These are phyloP conservation scores for Fraxinus paxiana DNA, from an alignment of 305 asterid genomes.

Conservation along the genomic window DNA sequence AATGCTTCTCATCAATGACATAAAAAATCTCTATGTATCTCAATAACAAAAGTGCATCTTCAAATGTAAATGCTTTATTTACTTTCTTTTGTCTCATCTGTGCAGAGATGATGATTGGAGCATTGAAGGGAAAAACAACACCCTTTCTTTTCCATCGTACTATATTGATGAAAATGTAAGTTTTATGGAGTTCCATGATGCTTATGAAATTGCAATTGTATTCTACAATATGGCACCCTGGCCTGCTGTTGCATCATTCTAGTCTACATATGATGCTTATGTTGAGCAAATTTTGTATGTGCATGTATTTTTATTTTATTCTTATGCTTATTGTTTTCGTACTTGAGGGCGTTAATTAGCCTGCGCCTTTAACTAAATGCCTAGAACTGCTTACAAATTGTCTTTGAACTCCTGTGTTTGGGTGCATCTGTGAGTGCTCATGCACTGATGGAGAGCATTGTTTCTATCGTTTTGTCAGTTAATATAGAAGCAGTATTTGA, in stretches of 20 bases:
- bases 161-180: conserved; percentile 98
- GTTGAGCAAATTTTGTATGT: conserved; percentile 1
- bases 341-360: not conserved
- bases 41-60: conserved; percentile 3
- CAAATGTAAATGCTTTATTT: conserved; percentile 15
- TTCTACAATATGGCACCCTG: not conserved
- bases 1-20: conserved; percentile 1
- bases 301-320: not conserved
- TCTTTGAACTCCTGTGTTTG: not conserved
- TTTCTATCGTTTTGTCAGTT: not conserved
- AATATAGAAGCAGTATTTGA: not conserved
- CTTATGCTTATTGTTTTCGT: not conserved
- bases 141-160: conserved; percentile 90
- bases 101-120: conserved; percentile 95
- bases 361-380: not conserved
- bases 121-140: conserved; percentile 72
- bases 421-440: not conserved
- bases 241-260: conserved; percentile 2
- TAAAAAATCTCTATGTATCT: not conserved
- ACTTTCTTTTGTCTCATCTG: conserved; percentile 29
- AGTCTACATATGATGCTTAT: not conserved
- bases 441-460: not conserved
- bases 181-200: conserved; percentile 22
- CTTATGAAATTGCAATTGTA: conserved; percentile 2
- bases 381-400: not conserved